Base-by-base conservation (phyloP, 2,329 filamentous ascomycete species). In the Colletotrichum truncatum region DNA sequence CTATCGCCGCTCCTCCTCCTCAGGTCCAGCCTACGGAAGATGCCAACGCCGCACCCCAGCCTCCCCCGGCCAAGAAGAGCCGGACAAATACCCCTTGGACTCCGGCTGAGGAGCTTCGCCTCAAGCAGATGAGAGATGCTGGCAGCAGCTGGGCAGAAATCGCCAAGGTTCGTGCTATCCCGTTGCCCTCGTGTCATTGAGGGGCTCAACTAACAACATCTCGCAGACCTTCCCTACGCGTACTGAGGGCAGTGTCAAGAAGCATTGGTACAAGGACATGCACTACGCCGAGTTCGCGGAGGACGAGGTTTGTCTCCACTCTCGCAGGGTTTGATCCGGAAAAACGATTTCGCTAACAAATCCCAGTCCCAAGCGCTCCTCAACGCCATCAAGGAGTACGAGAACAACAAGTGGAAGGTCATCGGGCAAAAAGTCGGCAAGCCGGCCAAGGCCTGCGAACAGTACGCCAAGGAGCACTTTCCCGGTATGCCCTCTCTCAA, bases 261-360 rank as follows among this genome's bases (percentile, higher is more conserved):
- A 98, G 81, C 96, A 99, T 78, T 99, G 96, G 95, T 98, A 99
- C 80, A 98, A 98, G 93, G 96, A 99, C 73, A 99, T 99, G 96
- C 96, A 99, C 77, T 98, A 98, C 77, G 96, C 96, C 70, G 96
- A 98, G 76, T 98, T 99, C 77, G 94, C 93, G 52, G 95, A 98
- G 83, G 94, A 98, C 75, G 96, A 98, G 89, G 93, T 97, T 86
- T 77, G 82, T 80, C 71, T 70, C 70, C 52, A 62, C 43, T 52
- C 53, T n/a, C n/a, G n/a, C n/a, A n/a, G n/a, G 55, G 34, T 59
- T 6, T 28, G 14, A 28, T 5, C 10, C 63, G 67, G 62, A 18
- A 53, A 10, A 52, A 38, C 43, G 28, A 30, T 28, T 18, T 46
- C n/a, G 36, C 70, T 70, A 45, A 71, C 67, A 18, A 34, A 14